Conservation (phyloP, 1,284 basidiomycete species). For the Mycena citricolor region DNA sequence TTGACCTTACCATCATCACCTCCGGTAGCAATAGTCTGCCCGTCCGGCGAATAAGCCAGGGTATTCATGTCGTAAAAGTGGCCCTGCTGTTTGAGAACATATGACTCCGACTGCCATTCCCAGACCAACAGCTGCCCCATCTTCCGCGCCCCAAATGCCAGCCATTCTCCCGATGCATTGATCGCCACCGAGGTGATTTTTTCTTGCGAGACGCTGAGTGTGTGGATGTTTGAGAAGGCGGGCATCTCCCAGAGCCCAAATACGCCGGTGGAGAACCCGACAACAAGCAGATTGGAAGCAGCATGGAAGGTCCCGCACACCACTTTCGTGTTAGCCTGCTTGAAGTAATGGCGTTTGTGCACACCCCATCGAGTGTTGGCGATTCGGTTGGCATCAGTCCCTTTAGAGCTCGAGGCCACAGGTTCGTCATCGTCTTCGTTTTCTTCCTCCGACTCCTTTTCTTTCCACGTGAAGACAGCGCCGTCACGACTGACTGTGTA, state of each 20-base stretch:
- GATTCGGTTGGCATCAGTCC: constrained; percentile 53
- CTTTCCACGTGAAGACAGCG: constrained; percentile 93
- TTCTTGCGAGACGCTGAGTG: constrained; percentile 95
- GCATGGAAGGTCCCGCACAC: constrained; percentile 90
- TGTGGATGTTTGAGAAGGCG: constrained; percentile 88
- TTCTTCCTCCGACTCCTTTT: constrained; percentile 57
- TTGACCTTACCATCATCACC: constrained; percentile 99
- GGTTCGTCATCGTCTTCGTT: constrained; percentile 61
- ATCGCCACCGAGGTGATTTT: constrained; percentile 96
- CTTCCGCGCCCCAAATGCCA: constrained; percentile 95
- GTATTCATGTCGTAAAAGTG: constrained; percentile 99
- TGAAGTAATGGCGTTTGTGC: constrained; percentile 87
- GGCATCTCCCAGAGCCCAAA: constrained; percentile 99
- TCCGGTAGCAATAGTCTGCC: constrained; percentile 93
- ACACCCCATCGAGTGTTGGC: constrained; percentile 94
- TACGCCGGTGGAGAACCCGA: constrained; percentile 93
- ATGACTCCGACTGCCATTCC: constrained; percentile 99
- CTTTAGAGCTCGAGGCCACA: constrained; percentile 55
- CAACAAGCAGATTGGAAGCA: constrained; percentile 83
- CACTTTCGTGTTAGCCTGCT: constrained; percentile 85
- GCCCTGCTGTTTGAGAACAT: constrained; percentile 97
- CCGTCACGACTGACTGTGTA: constrained; percentile 85
- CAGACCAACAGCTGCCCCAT: constrained; percentile 97
- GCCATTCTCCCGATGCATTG: constrained; percentile 93
- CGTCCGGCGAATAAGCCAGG: constrained; percentile 87